Base-by-base conservation (phyloP, 495 filamentous ascomycete species). In the Lasiosphaeris hirsuta region DNA sequence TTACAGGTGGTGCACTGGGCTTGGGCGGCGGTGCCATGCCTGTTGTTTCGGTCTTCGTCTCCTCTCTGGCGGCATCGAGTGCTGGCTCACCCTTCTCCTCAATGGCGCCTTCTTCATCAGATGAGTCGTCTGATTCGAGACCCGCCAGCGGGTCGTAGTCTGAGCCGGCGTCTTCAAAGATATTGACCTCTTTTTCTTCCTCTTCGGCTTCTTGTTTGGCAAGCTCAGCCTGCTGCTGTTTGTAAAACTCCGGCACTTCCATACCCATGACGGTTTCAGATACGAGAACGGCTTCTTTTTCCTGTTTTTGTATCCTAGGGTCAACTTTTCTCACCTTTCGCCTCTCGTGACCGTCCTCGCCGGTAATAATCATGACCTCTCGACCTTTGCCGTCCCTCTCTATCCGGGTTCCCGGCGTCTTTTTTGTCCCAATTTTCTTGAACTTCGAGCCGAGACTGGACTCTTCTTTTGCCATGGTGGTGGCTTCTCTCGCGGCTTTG, bases 121-220 rank as follows among this genome's bases (percentile, higher is more conserved):
- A 72, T 14, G 62, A 54, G 19, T 83, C 80, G 37, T 80, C 82
- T 15, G 81, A 79, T 19, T 78, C 84, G 19, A 95, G 63, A 15
- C 79, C 88, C 1, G 85, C 92, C 37, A 97, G 79, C 4, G 94
- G 95, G 69, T 98, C 82, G 68, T 96, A 98, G 63, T 94, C 90
- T 19, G 82, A 82, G 5, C 89, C 94, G 1, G 84, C 90, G 35
- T 88, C 94, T 46, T 87, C 90, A 66, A 98, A 98, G 18, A 98
- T 98, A 65, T 86, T 82, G 11, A 80, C 67, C 52, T 86, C 83
- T 19, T 80, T 81, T 51, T 89, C 86, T 8, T 79, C 79, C 41
- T 84, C 81, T 13, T 84, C 80, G 4, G 56, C 63, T 13, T 70
- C 33, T 14, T 61, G 47, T 5, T 30, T 30, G 23, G 23, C 23